Conservation (phyloP, 2,329 filamentous ascomycete species). For the Grosmannia clavigera region DNA sequence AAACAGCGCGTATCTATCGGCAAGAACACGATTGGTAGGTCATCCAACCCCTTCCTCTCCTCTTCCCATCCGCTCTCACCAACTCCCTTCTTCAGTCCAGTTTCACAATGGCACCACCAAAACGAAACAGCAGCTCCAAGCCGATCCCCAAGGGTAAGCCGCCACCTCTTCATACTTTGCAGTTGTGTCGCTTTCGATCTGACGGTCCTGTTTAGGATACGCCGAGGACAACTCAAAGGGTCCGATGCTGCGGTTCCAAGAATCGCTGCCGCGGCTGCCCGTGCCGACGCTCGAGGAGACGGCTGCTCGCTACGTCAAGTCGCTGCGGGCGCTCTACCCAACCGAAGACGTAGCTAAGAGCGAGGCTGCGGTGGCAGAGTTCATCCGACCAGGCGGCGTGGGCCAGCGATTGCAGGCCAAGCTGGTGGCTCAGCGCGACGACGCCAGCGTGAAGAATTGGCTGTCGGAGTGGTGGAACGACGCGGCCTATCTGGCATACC, state of each 20-base stretch:
- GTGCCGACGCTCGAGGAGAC: slow-evolving; percentile 78
- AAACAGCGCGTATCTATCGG: background rate
- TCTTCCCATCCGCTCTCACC: background rate
- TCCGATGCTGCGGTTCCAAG: slow-evolving; percentile 72
- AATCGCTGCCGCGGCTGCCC: slow-evolving; percentile 68
- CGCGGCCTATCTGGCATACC: slow-evolving; percentile 80
- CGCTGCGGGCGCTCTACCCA: slow-evolving; percentile 61
- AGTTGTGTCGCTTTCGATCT: background rate
- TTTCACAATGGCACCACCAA: slow-evolving; percentile 38
- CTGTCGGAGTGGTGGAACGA: slow-evolving; percentile 98
- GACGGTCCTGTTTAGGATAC: slow-evolving; percentile 47
- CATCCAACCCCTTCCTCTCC: slow-evolving; percentile 2
- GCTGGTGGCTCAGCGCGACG: slow-evolving; percentile 63
- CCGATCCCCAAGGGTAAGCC: slow-evolving; percentile 10
- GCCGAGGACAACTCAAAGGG: slow-evolving; percentile 69
- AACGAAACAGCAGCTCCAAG: slow-evolving; percentile 43
- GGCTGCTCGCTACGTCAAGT: slow-evolving; percentile 66
- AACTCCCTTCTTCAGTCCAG: slow-evolving; percentile 1
- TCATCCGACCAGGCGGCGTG: slow-evolving; percentile 73
- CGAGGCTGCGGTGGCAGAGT: slow-evolving; percentile 75
- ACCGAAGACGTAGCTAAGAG: slow-evolving; percentile 56
- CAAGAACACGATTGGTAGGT: slow-evolving; percentile 11
- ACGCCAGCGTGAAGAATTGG: slow-evolving; percentile 84
- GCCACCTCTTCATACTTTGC: slow-evolving; percentile 27
- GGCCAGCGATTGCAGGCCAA: slow-evolving; percentile 81